Evolutionary conservation across 768 basidiomycete species (phyloP).

Genomic region (Pseudohyphozyma bogoriensis): DNA sequence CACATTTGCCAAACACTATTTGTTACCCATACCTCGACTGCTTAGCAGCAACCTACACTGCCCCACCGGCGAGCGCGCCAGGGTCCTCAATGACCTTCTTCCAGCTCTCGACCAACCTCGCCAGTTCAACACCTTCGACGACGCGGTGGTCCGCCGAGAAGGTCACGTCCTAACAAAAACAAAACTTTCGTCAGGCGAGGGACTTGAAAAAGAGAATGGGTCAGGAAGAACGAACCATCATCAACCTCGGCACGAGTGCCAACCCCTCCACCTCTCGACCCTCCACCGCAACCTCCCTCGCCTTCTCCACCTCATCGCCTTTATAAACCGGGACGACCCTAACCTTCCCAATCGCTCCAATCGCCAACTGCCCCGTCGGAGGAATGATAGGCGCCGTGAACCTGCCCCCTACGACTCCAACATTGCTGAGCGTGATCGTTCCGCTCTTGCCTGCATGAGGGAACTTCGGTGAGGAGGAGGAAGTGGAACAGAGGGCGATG

Average conservation of each 20-base stretch:
- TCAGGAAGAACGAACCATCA: slow-evolving; percentile 14
- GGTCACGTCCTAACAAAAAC: slow-evolving; percentile 46
- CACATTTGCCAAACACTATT: too few relatives aligned
- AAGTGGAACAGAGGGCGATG: slow-evolving; percentile 54
- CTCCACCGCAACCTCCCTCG: slow-evolving; percentile 39
- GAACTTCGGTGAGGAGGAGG: slow-evolving; percentile 28
- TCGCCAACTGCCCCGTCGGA: slow-evolving; percentile 72
- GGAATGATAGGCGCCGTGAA: slow-evolving; percentile 65
- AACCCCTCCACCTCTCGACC: slow-evolving; percentile 51
- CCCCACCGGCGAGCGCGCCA: slow-evolving; percentile 53
- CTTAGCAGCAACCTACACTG: too few relatives aligned
- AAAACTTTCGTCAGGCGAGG: background rate
- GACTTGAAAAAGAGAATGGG: background rate
- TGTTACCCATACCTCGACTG: too few relatives aligned
- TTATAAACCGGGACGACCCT: slow-evolving; percentile 36
- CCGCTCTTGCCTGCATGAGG: slow-evolving; percentile 37
- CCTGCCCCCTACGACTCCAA: slow-evolving; percentile 66
- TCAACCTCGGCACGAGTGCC: slow-evolving; percentile 42
- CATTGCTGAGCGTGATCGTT: slow-evolving; percentile 69
- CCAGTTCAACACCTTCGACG: slow-evolving; percentile 74
- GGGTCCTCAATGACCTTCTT: slow-evolving; percentile 67
- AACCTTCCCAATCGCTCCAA: slow-evolving; percentile 68
- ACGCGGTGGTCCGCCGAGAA: slow-evolving; percentile 84
- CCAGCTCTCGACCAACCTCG: slow-evolving; percentile 68
- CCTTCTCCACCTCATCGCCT: background rate